Evolutionary conservation across 2,329 filamentous ascomycete species (phyloP), one percentile per base, ranked within the genome.

Genomic region (Aspergillus pseudotamarii): DNA sequence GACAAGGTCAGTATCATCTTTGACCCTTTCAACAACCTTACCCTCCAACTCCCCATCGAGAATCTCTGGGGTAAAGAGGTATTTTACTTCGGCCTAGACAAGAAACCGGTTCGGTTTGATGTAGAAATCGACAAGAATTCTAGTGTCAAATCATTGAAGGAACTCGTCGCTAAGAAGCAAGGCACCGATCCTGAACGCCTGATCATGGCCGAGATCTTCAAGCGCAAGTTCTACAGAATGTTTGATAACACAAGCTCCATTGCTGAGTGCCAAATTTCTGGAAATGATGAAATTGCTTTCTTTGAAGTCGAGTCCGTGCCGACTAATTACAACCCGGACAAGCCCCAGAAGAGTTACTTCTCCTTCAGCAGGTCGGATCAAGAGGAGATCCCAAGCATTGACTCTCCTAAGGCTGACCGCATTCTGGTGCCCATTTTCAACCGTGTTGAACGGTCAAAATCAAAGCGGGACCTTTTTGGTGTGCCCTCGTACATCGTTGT

Each of bases 1-100:
- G 86, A 90, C 70, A 99, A 98, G 80, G 91, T 98, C 78, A 97
- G 94, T 85, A 97, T 99, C 71, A 98, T 95, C 0, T 99, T 99
- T 73, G 95, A 99, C 75, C 95, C 95, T 0, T 99, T 96, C 83
- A 97, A 93, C 77, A 95, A 96, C 68, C 81, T 99, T 63, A 97
- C 95, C 0, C 82, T 99, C 28, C 95, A 96, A 62, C 82, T 99
- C 38, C 95, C 95, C 0, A 88, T 97, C 60, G 91, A 95, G 75
- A 93, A 90, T 67, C 85, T 92, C 51, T 97, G 93, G 91, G 84
- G 83, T 63, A 90, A 90, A 67, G 84, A 85, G 1, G 82, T 98
- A 69, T 89, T 87, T 60, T 97, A 91, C 75, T 90, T 92, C 64
- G 93, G 94, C 2, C 80, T 95, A 1, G 88, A 90, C 63, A 88